Evolutionary conservation across 768 basidiomycete species (phyloP), one percentile per base, ranked within the genome.

Genomic region (Jaapia argillacea): DNA sequence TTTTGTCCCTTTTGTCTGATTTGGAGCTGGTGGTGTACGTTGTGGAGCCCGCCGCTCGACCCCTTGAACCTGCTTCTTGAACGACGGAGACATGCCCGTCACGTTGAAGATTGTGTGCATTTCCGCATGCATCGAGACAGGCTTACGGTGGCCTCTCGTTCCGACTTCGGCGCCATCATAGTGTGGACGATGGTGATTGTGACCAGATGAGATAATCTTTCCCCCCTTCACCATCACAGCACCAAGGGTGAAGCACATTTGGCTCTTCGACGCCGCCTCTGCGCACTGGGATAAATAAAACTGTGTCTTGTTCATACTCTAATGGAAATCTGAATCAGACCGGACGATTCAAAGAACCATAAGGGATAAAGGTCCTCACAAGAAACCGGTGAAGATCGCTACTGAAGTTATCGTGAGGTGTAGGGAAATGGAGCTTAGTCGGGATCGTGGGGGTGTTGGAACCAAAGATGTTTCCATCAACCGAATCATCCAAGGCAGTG

Each of bases 81-180:
- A 70, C 47, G 71, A 67, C 40, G 72, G 72, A 36, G 69, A 66
- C 66, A 62, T 64, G 61, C 70, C 61, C 41, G 70, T 72, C 44
- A 70, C 52, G 49, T 59, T 75, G 58, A 70, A 72, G 45, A 77
- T 77, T 23, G 69, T 70, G 48, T 77, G 70, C 77, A 77, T 77
- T 59, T 76, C 73, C 2, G 76, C 74, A 50, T 78, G 74, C 73
- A 77, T 69, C n/a, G 65, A 67, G n/a, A 66, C 59, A 22, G 62
- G 62, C 63, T 66, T 72, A 41, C 66, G 62, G 50, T 61, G 62
- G 3, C 65, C 65, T 40, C 62, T 63, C 42, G 58, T 61, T 28
- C 45, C 51, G 23, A 61, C 53, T 37, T 70, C 66, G 7, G 59
- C 58, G 21, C 72, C 72, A 45, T 77, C 70, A 51, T 75, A 76